Percentiles rank a stretch among this genome's conserved stretches.
These are phyloP conservation scores for Corniculantispora saksenae DNA, from an alignment of 2,329 filamentous ascomycete genomes.

Conservation along the genomic window DNA sequence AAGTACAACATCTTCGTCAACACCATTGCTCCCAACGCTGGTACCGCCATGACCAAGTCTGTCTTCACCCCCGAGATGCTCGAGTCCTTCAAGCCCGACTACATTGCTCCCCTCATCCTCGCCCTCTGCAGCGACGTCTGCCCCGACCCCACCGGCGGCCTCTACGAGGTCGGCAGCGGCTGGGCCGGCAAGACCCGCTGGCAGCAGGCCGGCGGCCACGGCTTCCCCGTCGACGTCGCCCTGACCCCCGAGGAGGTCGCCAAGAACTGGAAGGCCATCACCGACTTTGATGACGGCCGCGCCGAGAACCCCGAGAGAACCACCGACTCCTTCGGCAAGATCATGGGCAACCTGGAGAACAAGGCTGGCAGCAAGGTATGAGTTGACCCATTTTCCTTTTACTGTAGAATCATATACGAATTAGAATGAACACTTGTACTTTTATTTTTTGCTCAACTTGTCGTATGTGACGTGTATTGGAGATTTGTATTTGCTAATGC, in stretches of 20 bases:
- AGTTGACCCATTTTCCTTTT: conserved; percentile 30
- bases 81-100: conserved; percentile 98
- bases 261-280: conserved; percentile 74
- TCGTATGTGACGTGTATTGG: background rate
- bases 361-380: conserved; percentile 62
- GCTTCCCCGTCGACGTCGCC: conserved; percentile 83
- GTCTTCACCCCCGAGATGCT: conserved; percentile 97
- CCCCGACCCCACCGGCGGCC: conserved; percentile 78
- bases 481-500: conserved; percentile 24
- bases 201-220: conserved; percentile 87
- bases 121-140: conserved; percentile 84
- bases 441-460: background rate
- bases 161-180: conserved; percentile 94
- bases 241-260: conserved; percentile 83
- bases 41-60: conserved; percentile 90
- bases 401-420: conserved; percentile 19
- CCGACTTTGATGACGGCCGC: conserved; percentile 83
- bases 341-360: conserved; percentile 82
- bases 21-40: conserved; percentile 96
- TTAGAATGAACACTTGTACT: conserved; percentile 21
- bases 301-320: conserved; percentile 82
- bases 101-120: conserved; percentile 90
- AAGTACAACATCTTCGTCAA: conserved; percentile 99
- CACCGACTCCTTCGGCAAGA: conserved; percentile 74
- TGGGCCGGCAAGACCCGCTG: conserved; percentile 92